Evolutionary conservation across 306 rosid genomes (phyloP).

Genomic region (Luffa aegyptiaca): DNA sequence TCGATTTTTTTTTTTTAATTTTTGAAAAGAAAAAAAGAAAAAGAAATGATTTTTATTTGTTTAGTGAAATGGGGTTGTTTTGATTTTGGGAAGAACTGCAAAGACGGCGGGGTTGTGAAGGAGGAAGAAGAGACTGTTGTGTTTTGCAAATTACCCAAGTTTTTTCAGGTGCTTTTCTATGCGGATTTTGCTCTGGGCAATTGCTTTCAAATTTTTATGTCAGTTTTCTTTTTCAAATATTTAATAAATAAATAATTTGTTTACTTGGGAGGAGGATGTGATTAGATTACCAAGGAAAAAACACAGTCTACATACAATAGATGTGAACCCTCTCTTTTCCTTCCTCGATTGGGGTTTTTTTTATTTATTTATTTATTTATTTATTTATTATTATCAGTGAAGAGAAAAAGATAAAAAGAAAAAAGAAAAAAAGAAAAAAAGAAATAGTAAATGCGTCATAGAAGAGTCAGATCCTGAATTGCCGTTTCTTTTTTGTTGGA

Average conservation of each 20-base stretch:
- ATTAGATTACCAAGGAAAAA: neutral
- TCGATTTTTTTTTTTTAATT: neutral
- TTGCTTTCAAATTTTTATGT: slow-evolving; percentile 4
- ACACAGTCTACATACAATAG: neutral
- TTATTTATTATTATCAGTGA: neutral
- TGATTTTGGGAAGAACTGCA: neutral
- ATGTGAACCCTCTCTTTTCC: neutral
- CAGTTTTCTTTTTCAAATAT: neutral
- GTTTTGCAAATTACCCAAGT: slow-evolving; percentile 10
- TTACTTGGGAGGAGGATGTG: neutral
- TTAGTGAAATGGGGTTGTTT: neutral
- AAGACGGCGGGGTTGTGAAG: slow-evolving; percentile 11
- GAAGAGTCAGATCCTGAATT: too few species aligned
- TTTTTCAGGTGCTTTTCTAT: slow-evolving; percentile 12
- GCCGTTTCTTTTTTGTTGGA: too few species aligned
- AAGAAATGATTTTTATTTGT: neutral
- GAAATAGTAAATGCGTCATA: too few species aligned
- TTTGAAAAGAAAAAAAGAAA: neutral
- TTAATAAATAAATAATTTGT: too few species aligned
- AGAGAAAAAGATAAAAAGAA: neutral
- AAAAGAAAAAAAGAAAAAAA: neutral
- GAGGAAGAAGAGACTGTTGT: slow-evolving; percentile 9
- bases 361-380: neutral
- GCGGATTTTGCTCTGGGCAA: slow-evolving; percentile 5
- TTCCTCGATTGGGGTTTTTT: neutral